Percentiles rank a stretch among this genome's conserved stretches.
phyloP scores from a whole-genome alignment of 345 rosid genomes.

The Toxicodendron radicans region DNA sequence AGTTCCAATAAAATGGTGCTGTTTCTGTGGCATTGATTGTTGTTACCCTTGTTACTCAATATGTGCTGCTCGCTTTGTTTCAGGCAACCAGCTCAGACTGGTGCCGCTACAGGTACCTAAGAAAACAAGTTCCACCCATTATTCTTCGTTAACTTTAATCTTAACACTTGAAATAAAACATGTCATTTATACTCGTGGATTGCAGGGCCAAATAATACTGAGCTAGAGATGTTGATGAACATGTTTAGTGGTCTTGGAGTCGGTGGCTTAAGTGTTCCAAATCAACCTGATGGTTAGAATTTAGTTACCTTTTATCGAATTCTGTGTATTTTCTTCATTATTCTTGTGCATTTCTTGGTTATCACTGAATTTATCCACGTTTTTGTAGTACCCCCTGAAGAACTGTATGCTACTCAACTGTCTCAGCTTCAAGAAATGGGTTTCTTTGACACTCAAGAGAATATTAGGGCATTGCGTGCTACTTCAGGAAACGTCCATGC shows the following conservation, averaged over 20 bases:
- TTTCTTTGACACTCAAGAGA: constrained; percentile 73
- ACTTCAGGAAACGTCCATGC: constrained; percentile 77
- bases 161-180: no score
- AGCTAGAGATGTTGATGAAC: constrained; percentile 58
- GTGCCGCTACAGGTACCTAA: no score
- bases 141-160: not conserved
- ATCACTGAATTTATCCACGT: no score
- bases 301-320: not conserved
- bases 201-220: no score
- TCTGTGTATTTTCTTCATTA: not conserved
- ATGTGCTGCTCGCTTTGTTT: no score
- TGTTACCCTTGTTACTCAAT: no score
- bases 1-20: no score
- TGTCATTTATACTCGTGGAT: constrained; percentile 29
- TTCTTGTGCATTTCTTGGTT: constrained; percentile 8
- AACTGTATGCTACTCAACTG: constrained; percentile 67
- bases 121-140: not conserved
- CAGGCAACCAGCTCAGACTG: no score
- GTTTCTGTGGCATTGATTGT: no score
- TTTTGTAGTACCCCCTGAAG: constrained; percentile 57
- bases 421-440: constrained; percentile 90
- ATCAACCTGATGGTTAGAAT: constrained; percentile 47
- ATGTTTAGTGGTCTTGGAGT: constrained; percentile 75
- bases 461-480: constrained; percentile 62
- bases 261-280: constrained; percentile 52